Conservation (phyloP, 805 yeast genomes). For the Candida endomychidarum region DNA sequence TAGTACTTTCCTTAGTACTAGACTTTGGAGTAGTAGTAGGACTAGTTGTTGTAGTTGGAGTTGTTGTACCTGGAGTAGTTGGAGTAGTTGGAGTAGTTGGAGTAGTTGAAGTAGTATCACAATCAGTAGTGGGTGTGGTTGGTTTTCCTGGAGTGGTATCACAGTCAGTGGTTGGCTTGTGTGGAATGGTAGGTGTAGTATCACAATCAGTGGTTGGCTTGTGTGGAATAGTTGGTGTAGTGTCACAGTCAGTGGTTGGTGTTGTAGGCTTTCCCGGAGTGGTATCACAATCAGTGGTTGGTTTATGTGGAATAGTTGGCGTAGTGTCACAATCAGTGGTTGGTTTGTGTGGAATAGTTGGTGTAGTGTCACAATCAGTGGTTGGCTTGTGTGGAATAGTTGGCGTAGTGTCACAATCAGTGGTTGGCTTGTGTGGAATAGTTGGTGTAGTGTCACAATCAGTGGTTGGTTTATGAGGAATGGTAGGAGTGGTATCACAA, state of each 20-base stretch:
- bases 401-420: constrained; percentile 1
- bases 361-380: background rate
- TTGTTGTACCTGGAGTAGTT: background rate
- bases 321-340: background rate
- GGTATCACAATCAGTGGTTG: no score
- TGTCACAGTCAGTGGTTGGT: background rate
- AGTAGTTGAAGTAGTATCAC: background rate
- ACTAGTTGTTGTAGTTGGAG: background rate
- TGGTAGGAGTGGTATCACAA: background rate
- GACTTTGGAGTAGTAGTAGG: background rate
- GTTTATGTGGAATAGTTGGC: background rate
- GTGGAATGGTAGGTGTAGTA: background rate
- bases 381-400: no score
- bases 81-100: background rate
- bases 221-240: background rate
- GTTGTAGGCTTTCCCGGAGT: no score
- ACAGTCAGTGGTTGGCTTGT: background rate
- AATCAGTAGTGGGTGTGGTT: background rate
- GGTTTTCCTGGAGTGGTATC: background rate
- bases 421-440: background rate
- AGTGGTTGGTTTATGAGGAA: background rate
- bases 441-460: background rate
- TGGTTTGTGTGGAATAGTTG: no score
- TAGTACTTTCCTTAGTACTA: no score
- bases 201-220: no score